Evolutionary conservation across 1,284 basidiomycete genomes (phyloP).

Genomic region (Boletus sp.): DNA sequence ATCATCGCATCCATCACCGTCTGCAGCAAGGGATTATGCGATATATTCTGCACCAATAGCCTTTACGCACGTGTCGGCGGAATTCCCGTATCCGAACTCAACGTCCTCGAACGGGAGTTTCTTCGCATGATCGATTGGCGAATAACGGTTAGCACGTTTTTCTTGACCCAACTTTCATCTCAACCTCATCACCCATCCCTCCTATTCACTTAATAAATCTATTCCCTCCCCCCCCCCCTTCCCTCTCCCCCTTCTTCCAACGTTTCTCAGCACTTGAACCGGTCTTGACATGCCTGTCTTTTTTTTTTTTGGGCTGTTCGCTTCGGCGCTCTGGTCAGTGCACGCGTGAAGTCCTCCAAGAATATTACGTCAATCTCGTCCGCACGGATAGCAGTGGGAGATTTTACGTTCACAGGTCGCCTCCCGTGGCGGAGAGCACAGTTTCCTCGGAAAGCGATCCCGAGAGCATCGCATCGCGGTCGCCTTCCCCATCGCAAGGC

Average conservation of each 20-base stretch:
- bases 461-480: conserved; percentile 55
- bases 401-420: conserved; percentile 49
- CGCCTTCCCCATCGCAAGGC: conserved; percentile 44
- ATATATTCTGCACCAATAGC: conserved; percentile 88
- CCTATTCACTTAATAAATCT: conserved; percentile 10
- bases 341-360: conserved; percentile 74
- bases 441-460: conserved; percentile 47
- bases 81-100: conserved; percentile 84
- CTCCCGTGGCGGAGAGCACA: conserved; percentile 8
- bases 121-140: conserved; percentile 87
- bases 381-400: conserved; percentile 64
- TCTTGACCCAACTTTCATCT: conserved; percentile 12
- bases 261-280: conserved; percentile 17
- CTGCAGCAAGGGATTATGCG: conserved; percentile 87
- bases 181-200: conserved; percentile 6
- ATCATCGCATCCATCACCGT: conserved; percentile 86
- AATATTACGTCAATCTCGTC: conserved; percentile 82
- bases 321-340: conserved; percentile 45
- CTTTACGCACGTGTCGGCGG: conserved; percentile 94
- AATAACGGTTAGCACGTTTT: conserved; percentile 70
- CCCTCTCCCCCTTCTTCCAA: conserved; percentile 10
- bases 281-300: conserved; percentile 26
- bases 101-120: conserved; percentile 90
- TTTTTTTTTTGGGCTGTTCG: conserved; percentile 15
- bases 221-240: not conserved